Conservation (phyloP, 331 rosid genomes). For the Spiraea crenata region DNA sequence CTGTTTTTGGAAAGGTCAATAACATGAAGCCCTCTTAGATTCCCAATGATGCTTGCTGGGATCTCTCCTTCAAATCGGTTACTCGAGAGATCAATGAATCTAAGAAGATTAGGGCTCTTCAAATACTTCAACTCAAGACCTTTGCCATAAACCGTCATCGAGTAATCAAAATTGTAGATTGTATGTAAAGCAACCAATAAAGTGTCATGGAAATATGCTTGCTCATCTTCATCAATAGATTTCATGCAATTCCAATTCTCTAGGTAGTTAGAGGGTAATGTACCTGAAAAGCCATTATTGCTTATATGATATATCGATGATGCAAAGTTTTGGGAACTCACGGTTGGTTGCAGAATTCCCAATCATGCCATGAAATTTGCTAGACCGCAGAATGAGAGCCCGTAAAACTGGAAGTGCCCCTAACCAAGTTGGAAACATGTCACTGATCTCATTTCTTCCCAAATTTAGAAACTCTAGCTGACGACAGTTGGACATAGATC, state of each 20-base stretch:
- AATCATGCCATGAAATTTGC: slow-evolving; percentile 15
- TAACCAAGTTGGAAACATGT: slow-evolving; percentile 19
- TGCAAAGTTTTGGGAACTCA: neutral
- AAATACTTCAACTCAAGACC: neutral
- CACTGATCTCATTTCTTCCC: neutral
- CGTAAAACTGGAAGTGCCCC: slow-evolving; percentile 3
- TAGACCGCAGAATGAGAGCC: neutral
- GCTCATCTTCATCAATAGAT: neutral
- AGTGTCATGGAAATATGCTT: neutral
- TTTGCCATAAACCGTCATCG: neutral
- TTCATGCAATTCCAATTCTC: slow-evolving; percentile 6
- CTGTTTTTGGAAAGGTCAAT: slow-evolving; percentile 21
- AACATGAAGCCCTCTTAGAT: neutral
- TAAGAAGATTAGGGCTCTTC: neutral
- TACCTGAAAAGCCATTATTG: neutral
- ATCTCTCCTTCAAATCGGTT: slow-evolving; percentile 22
- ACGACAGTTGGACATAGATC: slow-evolving; percentile 1
- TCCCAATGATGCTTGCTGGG: neutral
- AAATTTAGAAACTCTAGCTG: neutral
- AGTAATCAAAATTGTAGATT: neutral
- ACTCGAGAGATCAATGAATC: neutral
- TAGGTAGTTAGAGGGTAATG: neutral
- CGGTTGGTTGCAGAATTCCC: neutral
- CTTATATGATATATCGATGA: slow-evolving; percentile 19
- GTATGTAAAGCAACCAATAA: neutral